A percentile compares a stretch with the other conserved stretches of the same genome.
Evolutionary conservation across 2,329 filamentous ascomycete species (phyloP).

Genomic region (Aureobasidium uvarum): DNA sequence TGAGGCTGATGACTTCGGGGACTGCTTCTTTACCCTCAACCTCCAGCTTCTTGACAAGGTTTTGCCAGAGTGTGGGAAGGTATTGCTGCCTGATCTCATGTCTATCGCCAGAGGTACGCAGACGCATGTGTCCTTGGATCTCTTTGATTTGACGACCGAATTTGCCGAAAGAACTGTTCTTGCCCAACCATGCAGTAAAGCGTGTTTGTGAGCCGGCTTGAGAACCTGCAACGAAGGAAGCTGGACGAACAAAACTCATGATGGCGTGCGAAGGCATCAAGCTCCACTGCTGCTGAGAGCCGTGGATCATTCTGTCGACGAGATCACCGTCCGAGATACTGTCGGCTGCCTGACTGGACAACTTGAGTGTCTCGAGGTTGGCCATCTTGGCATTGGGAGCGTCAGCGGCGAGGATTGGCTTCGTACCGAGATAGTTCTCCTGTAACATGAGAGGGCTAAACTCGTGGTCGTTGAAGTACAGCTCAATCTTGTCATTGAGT

Average conservation of each 20-base stretch:
- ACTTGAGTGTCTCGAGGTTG: constrained; percentile 77
- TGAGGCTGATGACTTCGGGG: constrained; percentile 80
- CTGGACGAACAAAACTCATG: constrained; percentile 89
- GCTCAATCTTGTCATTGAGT: constrained; percentile 94
- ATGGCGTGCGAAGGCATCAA: constrained; percentile 95
- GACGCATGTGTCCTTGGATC: constrained; percentile 94
- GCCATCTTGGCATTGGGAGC: constrained; percentile 58
- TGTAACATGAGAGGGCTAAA: constrained; percentile 98
- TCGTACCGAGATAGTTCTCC: constrained; percentile 90
- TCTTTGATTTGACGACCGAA: constrained; percentile 82
- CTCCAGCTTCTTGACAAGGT: constrained; percentile 71
- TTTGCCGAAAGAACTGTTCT: constrained; percentile 80
- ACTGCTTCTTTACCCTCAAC: constrained; percentile 78
- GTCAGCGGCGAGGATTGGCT: constrained; percentile 63
- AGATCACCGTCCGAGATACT: constrained; percentile 97
- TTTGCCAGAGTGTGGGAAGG: constrained; percentile 80
- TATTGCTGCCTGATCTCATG: constrained; percentile 96
- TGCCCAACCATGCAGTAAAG: constrained; percentile 92
- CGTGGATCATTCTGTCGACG: constrained; percentile 97
- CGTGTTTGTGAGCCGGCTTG: constrained; percentile 63
- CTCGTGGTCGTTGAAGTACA: constrained; percentile 99
- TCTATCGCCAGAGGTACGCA: constrained; percentile 83
- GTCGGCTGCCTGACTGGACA: constrained; percentile 83
- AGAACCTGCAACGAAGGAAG: constrained; percentile 81
- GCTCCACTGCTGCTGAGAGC: constrained; percentile 96